Conservation (phyloP, 805 yeast genomes). For the Ogataea nitratoaversa region DNA sequence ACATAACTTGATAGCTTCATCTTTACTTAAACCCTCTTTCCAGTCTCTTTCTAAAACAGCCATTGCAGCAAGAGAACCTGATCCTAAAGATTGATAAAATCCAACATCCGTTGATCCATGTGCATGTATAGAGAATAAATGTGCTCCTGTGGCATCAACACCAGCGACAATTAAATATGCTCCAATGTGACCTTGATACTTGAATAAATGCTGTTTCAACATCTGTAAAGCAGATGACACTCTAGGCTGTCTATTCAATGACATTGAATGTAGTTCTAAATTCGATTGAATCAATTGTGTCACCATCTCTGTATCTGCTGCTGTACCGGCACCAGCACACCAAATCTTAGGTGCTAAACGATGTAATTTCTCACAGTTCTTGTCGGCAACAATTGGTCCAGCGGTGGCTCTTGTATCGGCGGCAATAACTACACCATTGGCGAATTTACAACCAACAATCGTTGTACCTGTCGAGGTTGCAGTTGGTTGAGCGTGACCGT, state of each 20-base stretch:
- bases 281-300: slow-evolving; percentile 90
- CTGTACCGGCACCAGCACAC: slow-evolving; percentile 99
- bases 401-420: slow-evolving; percentile 99
- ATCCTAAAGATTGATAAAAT: slow-evolving; percentile 85
- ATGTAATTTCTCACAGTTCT: slow-evolving; percentile 94
- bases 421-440: slow-evolving; percentile 94
- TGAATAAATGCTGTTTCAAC: slow-evolving; percentile 92
- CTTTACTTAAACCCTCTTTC: slow-evolving; percentile 72
- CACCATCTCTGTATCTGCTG: slow-evolving; percentile 98
- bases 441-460: slow-evolving; percentile 90
- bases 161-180: slow-evolving; percentile 99
- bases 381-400: slow-evolving; percentile 95
- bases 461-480: slow-evolving; percentile 99
- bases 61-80: slow-evolving; percentile 98
- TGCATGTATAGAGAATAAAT: slow-evolving; percentile 88
- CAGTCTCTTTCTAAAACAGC: slow-evolving; percentile 90
- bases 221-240: slow-evolving; percentile 90
- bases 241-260: slow-evolving; percentile 82
- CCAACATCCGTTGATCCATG: slow-evolving; percentile 98
- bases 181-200: slow-evolving; percentile 96
- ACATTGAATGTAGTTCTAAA: slow-evolving; percentile 82
- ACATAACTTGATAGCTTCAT: slow-evolving; percentile 88
- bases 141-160: slow-evolving; percentile 93
- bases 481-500: slow-evolving; percentile 71
- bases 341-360: slow-evolving; percentile 85